A percentile compares a stretch with the other conserved stretches of the same genome.
phyloP scores from a whole-genome alignment of 2,329 filamentous ascomycete species.

The Colletotrichum chlorophyti region DNA sequence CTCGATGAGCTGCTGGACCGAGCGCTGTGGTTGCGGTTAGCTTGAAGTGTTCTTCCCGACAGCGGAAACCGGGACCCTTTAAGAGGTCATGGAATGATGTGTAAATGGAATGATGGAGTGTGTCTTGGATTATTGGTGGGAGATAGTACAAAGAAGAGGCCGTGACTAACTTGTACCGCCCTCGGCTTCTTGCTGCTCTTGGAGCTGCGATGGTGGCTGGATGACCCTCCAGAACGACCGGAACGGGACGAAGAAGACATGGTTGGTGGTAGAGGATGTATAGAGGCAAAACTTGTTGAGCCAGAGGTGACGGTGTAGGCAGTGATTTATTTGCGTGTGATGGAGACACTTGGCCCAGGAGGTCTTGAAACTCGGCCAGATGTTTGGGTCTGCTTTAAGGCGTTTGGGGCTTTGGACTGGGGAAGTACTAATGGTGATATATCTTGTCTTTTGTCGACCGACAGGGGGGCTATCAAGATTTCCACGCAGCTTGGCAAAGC shows the following conservation, averaged over 20 bases:
- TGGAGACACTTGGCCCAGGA: not conserved
- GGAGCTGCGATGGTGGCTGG: slow-evolving; percentile 31
- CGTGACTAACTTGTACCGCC: slow-evolving; percentile 37
- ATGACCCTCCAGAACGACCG: slow-evolving; percentile 29
- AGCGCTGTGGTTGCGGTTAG: slow-evolving; percentile 35
- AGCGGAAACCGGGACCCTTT: not conserved
- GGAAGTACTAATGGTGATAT: slow-evolving; percentile 10
- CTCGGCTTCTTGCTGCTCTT: slow-evolving; percentile 36
- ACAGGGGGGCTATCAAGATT: not conserved
- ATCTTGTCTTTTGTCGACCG: not conserved
- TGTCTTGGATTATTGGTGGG: not conserved
- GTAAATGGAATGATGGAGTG: not conserved
- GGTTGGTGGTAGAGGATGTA: not conserved
- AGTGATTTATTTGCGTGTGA: slow-evolving; percentile 12
- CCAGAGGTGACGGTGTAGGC: not conserved
- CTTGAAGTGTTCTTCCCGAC: too few relatives aligned
- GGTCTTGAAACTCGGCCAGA: not conserved
- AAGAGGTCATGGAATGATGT: not conserved
- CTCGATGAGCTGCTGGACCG: slow-evolving; percentile 61
- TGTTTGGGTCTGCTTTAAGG: not conserved
- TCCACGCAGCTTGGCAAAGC: not conserved
- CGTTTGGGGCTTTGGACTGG: not conserved
- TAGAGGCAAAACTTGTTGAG: not conserved
- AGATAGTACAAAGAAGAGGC: slow-evolving; percentile 36
- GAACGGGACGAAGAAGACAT: slow-evolving; percentile 42